Conservation (phyloP, 129 eudicot genomes). For the Helianthus tuberosus region DNA sequence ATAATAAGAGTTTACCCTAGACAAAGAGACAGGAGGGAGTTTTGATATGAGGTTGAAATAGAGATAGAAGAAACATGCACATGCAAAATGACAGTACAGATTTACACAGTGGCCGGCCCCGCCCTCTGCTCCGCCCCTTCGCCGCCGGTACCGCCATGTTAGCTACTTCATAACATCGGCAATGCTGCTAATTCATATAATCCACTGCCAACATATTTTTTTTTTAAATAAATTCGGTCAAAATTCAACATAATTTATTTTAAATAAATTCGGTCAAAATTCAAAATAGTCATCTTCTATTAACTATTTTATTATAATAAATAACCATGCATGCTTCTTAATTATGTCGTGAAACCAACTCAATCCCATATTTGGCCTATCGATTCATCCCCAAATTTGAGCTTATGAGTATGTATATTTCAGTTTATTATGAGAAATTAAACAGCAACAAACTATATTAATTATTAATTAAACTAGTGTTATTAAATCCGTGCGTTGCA, state of each 20-base stretch:
- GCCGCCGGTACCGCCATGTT: constrained; percentile 35
- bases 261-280: not conserved
- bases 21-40: constrained; percentile 23
- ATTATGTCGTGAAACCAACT: not conserved
- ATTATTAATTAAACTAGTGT: too few species aligned
- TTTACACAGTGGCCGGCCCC: constrained; percentile 29
- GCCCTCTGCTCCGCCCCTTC: constrained; percentile 23
- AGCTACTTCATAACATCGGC: constrained; percentile 14
- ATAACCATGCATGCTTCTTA: not conserved
- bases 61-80: constrained; percentile 32
- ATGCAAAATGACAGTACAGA: constrained; percentile 33
- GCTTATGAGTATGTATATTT: too few species aligned
- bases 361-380: not conserved
- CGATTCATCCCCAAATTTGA: not conserved
- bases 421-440: too few species aligned
- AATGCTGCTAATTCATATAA: constrained; percentile 21
- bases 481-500: too few species aligned
- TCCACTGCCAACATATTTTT: constrained; percentile 6
- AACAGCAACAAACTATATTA: too few species aligned
- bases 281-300: not conserved
- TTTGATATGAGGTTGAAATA: constrained; percentile 20
- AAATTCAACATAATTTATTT: not conserved
- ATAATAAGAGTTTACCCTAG: constrained; percentile 14
- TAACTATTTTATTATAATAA: too few species aligned
- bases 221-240: not conserved